Conservation (phyloP, 305 asterid species). For the Fraxinus latifolia region DNA sequence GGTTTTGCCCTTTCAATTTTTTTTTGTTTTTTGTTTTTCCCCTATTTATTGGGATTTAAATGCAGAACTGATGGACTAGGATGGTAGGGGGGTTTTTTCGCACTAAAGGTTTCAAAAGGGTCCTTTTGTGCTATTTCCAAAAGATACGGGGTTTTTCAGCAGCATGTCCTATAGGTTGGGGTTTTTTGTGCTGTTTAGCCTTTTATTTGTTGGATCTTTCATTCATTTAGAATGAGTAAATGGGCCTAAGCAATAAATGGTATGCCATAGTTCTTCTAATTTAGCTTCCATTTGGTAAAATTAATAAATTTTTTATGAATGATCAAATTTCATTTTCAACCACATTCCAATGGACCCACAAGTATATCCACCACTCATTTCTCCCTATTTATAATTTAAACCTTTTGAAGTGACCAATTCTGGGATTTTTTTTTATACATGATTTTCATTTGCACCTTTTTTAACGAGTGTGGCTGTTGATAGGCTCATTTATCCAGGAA, state of each 20-base stretch:
- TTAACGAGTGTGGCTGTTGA: not conserved
- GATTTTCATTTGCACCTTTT: not conserved
- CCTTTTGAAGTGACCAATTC: not conserved
- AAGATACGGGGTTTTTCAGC: no score
- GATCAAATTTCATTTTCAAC: slow-evolving; percentile 21
- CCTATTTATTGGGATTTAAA: no score
- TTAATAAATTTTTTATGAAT: not conserved
- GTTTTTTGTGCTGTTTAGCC: no score
- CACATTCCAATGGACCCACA: not conserved
- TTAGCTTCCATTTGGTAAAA: slow-evolving; percentile 1
- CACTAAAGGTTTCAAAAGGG: no score
- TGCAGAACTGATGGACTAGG: no score
- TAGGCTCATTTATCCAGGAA: not conserved
- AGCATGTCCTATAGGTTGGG: no score
- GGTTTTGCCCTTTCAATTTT: no score
- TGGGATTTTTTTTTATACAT: not conserved
- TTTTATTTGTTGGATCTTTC: not conserved
- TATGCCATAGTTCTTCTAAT: not conserved
- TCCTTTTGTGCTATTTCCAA: no score
- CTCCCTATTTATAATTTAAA: no score
- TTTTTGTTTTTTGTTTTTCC: no score
- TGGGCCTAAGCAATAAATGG: slow-evolving; percentile 6
- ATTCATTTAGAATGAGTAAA: not conserved
- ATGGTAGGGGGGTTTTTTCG: no score
- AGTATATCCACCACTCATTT: not conserved